Conservation (phyloP, 2,329 filamentous ascomycete species). For the Clathrospora elynae region DNA sequence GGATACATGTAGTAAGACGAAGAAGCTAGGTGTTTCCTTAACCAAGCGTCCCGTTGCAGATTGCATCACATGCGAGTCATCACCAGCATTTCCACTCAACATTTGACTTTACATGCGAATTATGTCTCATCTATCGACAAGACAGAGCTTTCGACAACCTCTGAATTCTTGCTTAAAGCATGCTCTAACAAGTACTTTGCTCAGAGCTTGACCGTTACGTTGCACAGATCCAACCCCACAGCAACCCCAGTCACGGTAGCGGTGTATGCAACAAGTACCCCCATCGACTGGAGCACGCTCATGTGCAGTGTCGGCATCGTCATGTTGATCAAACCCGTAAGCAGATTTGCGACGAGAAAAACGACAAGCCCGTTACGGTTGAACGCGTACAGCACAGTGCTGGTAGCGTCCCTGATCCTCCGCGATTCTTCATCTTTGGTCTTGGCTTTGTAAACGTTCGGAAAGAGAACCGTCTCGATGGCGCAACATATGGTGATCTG, state of each 20-base stretch:
- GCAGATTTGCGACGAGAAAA: constrained; percentile 84
- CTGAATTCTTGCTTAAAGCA: too few relatives aligned
- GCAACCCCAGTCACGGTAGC: constrained; percentile 69
- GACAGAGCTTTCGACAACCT: too few relatives aligned
- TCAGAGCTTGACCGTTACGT: constrained; percentile 74
- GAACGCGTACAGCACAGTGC: constrained; percentile 77
- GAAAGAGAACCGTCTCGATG: constrained; percentile 80
- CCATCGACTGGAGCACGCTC: constrained; percentile 68
- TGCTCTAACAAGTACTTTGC: too few relatives aligned
- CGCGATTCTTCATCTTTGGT: constrained; percentile 64
- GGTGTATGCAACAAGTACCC: constrained; percentile 74
- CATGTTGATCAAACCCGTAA: constrained; percentile 90
- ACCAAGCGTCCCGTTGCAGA: too few relatives aligned
- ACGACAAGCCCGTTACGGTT: constrained; percentile 87
- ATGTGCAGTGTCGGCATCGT: constrained; percentile 80
- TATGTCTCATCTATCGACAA: too few relatives aligned
- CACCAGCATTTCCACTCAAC: too few relatives aligned
- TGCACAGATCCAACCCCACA: constrained; percentile 65
- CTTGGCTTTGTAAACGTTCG: constrained; percentile 66
- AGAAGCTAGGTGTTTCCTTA: too few relatives aligned
- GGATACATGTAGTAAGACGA: too few relatives aligned
- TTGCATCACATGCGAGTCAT: too few relatives aligned
- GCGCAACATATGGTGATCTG: constrained; percentile 79
- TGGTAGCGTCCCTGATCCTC: constrained; percentile 72
- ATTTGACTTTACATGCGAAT: too few relatives aligned